A percentile compares a stretch with the other conserved stretches of the same genome.
Conservation (phyloP, 2,329 filamentous ascomycete genomes). For the Trichoderma asperellum region DNA sequence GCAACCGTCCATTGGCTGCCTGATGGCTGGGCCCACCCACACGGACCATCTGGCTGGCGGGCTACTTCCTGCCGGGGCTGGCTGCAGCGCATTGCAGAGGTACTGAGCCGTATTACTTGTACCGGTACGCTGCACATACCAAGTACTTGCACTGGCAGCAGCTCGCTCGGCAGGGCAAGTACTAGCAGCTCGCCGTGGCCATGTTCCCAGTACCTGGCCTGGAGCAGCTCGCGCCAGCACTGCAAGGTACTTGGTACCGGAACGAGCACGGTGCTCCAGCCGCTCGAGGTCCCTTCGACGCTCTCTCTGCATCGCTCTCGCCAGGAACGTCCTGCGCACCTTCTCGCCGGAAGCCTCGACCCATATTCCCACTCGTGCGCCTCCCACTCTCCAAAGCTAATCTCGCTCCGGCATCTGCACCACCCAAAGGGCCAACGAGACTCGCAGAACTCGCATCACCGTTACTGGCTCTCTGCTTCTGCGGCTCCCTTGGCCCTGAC, state of each 20-base stretch:
- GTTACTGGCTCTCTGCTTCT: slow-evolving; percentile 14
- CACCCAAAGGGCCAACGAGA: slow-evolving; percentile 22
- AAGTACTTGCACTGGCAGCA: not conserved
- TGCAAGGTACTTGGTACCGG: not conserved
- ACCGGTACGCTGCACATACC: slow-evolving; percentile 4
- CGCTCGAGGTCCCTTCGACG: slow-evolving; percentile 6
- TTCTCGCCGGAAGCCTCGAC: slow-evolving; percentile 36
- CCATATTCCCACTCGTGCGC: slow-evolving; percentile 34
- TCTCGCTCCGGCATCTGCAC: slow-evolving; percentile 36
- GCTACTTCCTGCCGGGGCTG: slow-evolving; percentile 9
- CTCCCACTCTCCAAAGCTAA: slow-evolving; percentile 29
- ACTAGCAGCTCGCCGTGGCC: not conserved
- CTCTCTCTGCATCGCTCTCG: slow-evolving; percentile 8
- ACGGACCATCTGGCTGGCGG: slow-evolving; percentile 26
- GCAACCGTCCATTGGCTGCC: slow-evolving; percentile 7
- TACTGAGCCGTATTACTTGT: slow-evolving; percentile 5
- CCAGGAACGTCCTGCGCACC: slow-evolving; percentile 36
- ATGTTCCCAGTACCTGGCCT: not conserved
- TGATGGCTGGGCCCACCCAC: not conserved
- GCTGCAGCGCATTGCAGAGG: slow-evolving; percentile 28
- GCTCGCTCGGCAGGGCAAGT: not conserved
- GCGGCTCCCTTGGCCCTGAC: slow-evolving; percentile 10
- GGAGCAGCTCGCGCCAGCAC: not conserved
- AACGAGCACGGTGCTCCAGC: not conserved
- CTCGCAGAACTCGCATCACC: slow-evolving; percentile 12